Evolutionary conservation across 768 basidiomycete genomes (phyloP), one percentile per base, ranked within the genome.

Genomic region (Rhodotorula diobovata): DNA sequence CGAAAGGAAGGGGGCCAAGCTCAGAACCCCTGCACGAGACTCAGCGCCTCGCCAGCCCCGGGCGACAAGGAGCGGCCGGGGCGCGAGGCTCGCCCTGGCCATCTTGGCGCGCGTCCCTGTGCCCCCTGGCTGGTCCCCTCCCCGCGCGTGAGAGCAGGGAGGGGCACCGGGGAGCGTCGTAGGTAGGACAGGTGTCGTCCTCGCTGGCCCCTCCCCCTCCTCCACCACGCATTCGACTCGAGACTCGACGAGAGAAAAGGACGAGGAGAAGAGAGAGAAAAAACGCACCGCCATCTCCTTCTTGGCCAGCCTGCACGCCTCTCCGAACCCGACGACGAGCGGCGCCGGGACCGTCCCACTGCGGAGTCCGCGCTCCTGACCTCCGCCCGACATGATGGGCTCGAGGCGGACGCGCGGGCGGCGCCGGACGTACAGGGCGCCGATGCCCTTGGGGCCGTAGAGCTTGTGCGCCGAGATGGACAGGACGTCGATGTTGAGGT

Each of bases 401-500:
- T 98, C 96, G 76, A 98, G 82, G 63, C 96, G 85, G 50, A 98
- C 96, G 71, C 96, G 84, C 15, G 96, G 96, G 77, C 93, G 82
- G 78, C 96, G 83, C 71, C 96, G 85, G 61, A 99, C 93, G 81
- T 98, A 99, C 11, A 90, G 89, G 28, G 91, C 93, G 51, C 96
- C 96, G 43, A 97, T 81, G 14, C 96, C 96, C 81, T 99, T 99
- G 10, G 96, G 96, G 4, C 96, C 96, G 80, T 99, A 99, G 8
- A 99, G 81, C 83, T 99, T 99, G 84, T 99, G 96, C 1, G 91
- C 96, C 15, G 91, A 93, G 59, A 99, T 91, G 75, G 90, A 92
- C 88, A 98, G 87, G 55, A 96, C 84, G 82, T 99, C 96, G 67
- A 98, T 86, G 77, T 94, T 92, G 87, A 92, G 88, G 76, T 88